Evolutionary conservation across 805 yeast genomes (phyloP).

Genomic region (Scheffersomyces coipomensis): DNA sequence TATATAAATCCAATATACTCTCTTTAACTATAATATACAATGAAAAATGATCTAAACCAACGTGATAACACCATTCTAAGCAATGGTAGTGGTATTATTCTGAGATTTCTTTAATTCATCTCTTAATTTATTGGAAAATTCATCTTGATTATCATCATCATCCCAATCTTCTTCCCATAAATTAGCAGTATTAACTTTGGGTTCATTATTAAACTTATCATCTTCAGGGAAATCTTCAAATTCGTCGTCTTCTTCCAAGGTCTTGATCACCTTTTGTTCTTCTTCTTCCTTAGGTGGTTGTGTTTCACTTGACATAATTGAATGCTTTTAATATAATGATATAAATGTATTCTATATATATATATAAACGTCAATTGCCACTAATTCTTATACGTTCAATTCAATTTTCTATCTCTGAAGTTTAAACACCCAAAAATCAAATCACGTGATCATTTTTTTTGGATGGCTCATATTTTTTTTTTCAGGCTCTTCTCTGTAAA

Average conservation of each 20-base stretch:
- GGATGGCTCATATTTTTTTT: not conserved
- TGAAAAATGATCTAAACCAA: too few species aligned
- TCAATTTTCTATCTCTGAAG: too few species aligned
- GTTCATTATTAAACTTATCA: conserved; percentile 65
- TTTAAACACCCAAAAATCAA: not conserved
- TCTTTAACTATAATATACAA: not conserved
- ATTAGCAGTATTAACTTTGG: conserved; percentile 50
- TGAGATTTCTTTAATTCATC: conserved; percentile 35
- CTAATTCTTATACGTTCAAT: too few species aligned
- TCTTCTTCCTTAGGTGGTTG: conserved; percentile 10
- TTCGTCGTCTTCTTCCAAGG: conserved; percentile 94
- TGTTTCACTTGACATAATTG: too few species aligned
- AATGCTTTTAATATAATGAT: too few species aligned
- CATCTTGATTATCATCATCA: conserved; percentile 90
- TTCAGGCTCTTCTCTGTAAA: conserved; percentile 3
- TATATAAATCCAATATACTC: conserved; percentile 1
- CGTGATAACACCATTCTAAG: too few species aligned
- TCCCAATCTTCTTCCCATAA: conserved; percentile 99
- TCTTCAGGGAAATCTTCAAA: conserved; percentile 96
- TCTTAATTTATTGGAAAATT: conserved; percentile 74
- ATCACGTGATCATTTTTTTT: too few species aligned
- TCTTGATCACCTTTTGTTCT: conserved; percentile 51
- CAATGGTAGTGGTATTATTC: not conserved
- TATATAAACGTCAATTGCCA: too few species aligned
- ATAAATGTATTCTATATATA: too few species aligned